Evolutionary conservation across 164 flowering plant species (phyloP).

Genomic region (Amborella trichopoda): DNA sequence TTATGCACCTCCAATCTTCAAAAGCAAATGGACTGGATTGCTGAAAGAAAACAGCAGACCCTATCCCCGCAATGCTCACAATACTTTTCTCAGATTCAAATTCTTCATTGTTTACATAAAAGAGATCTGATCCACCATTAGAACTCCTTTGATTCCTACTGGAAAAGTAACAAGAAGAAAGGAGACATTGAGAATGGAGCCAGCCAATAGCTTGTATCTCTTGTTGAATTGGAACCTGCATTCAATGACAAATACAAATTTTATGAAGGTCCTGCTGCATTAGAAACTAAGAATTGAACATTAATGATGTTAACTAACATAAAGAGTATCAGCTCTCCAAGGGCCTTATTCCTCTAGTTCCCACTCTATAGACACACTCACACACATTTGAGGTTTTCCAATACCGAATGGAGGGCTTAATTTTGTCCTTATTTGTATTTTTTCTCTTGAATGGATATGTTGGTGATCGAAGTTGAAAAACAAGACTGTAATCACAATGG

Average conservation of each 20-base stretch:
- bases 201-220: constrained; percentile 69
- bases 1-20: constrained; percentile 72
- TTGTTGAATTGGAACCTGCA: constrained; percentile 70
- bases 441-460: no score
- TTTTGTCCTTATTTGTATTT: no score
- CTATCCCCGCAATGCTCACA: constrained; percentile 78
- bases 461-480: no score
- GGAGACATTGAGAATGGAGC: constrained; percentile 53
- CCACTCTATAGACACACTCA: background rate
- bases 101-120: constrained; percentile 18
- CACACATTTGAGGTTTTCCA: background rate
- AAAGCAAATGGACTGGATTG: constrained; percentile 45
- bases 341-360: background rate
- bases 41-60: constrained; percentile 77
- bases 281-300: background rate
- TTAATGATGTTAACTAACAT: background rate
- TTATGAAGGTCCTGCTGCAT: background rate
- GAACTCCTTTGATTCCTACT: constrained; percentile 22
- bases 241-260: background rate
- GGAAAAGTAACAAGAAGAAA: constrained; percentile 82
- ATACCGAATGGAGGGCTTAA: background rate
- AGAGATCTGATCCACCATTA: constrained; percentile 6
- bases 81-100: constrained; percentile 11
- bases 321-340: background rate
- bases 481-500: no score